These are phyloP conservation scores for Fusarium coffeatum DNA, from an alignment of 2,329 filamentous ascomycete species.

Conservation along the genomic window DNA sequence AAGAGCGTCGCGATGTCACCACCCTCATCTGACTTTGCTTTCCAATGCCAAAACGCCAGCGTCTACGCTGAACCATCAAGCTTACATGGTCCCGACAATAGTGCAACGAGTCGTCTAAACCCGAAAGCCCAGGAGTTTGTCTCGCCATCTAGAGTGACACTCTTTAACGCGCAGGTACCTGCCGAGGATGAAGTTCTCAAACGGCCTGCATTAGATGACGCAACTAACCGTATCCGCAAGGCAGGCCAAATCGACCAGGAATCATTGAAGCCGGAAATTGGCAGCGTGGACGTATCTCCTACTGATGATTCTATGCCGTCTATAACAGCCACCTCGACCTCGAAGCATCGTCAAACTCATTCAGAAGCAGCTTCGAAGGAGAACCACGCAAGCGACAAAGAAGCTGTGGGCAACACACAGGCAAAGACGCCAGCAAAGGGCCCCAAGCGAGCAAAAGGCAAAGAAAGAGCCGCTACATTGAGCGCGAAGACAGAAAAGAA, in stretches of 20 bases:
- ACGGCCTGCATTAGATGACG: background rate
- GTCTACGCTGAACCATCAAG: background rate
- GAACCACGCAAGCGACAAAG: constrained; percentile 1
- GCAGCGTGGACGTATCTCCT: background rate
- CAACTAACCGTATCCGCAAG: background rate
- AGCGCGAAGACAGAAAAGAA: constrained; percentile 16
- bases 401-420: constrained; percentile 1
- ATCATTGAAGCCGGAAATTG: background rate
- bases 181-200: background rate
- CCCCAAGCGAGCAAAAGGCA: constrained; percentile 32
- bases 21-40: constrained; percentile 29
- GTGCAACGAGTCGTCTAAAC: constrained; percentile 28
- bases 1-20: constrained; percentile 9
- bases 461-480: constrained; percentile 15
- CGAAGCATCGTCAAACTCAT: constrained; percentile 5
- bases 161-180: background rate
- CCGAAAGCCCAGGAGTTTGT: constrained; percentile 41
- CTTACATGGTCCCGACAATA: background rate
- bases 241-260: background rate
- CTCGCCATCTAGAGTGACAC: constrained; percentile 32
- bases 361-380: constrained; percentile 8
- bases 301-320: background rate
- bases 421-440: constrained; percentile 25
- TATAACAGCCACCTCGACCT: background rate
- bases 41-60: constrained; percentile 8